Conservation (phyloP, 441 rosid species). For the Omphalea diandra region DNA sequence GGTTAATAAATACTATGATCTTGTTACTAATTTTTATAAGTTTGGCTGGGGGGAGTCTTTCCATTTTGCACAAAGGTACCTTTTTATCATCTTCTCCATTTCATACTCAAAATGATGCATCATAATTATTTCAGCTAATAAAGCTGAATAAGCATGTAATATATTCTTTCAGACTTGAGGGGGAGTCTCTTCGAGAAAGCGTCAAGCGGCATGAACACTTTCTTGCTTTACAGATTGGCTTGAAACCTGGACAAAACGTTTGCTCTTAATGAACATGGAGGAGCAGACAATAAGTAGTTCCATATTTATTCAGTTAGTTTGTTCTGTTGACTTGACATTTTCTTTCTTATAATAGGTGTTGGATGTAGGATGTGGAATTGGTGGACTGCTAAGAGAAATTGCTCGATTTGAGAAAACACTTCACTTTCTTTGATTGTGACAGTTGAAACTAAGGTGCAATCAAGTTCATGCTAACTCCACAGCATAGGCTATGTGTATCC, state of each 20-base stretch:
- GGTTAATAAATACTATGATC: constrained; percentile 97
- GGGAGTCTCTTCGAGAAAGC: constrained; percentile 90
- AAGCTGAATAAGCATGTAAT: constrained; percentile 12
- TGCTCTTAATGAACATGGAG: constrained; percentile 5
- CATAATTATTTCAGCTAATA: constrained; percentile 15
- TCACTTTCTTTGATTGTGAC: constrained; percentile 1
- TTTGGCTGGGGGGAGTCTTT: constrained; percentile 98
- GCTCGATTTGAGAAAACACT: constrained; percentile 47
- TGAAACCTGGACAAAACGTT: constrained; percentile 92
- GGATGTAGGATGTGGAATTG: constrained; percentile 99
- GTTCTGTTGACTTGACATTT: constrained; percentile 14
- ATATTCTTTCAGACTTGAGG: constrained; percentile 58
- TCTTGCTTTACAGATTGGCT: constrained; percentile 82
- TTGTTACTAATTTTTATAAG: constrained; percentile 93
- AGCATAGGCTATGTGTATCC: not conserved
- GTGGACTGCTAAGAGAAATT: constrained; percentile 96
- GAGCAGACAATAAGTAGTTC: constrained; percentile 3
- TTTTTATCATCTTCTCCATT: constrained; percentile 18
- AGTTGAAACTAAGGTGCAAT: not conserved
- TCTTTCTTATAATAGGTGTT: constrained; percentile 54
- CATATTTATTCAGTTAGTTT: constrained; percentile 11
- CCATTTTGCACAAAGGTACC: constrained; percentile 89
- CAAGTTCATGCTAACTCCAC: not conserved
- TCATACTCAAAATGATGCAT: not conserved
- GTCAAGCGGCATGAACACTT: constrained; percentile 94